Percentiles rank a stretch among this genome's conserved stretches.
These are phyloP conservation scores for Neohortaea acidophila DNA, from an alignment of 495 filamentous ascomycete genomes.

Conservation along the genomic window DNA sequence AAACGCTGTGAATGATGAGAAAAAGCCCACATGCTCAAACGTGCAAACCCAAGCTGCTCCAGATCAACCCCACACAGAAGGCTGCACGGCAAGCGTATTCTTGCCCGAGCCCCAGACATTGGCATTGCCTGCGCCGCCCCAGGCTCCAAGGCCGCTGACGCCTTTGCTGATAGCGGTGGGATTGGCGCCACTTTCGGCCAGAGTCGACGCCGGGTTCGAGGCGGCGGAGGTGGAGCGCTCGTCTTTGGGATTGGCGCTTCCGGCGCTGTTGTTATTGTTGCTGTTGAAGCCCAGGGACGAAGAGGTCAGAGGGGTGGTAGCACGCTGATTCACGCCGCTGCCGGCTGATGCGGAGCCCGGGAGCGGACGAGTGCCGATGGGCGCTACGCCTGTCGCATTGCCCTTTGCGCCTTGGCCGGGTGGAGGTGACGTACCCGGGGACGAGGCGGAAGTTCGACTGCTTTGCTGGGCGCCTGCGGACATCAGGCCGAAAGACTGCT, in stretches of 20 bases:
- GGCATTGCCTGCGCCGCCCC: slow-evolving; percentile 24
- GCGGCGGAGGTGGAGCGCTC: slow-evolving; percentile 48
- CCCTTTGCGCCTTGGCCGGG: slow-evolving; percentile 33
- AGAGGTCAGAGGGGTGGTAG: slow-evolving; percentile 66
- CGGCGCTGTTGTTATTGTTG: slow-evolving; percentile 29
- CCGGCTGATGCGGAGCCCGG: slow-evolving; percentile 41
- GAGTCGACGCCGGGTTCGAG: slow-evolving; percentile 39
- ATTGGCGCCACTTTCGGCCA: no score
- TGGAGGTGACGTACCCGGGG: slow-evolving; percentile 76
- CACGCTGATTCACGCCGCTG: slow-evolving; percentile 62
- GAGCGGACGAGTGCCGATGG: slow-evolving; percentile 79
- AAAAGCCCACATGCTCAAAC: background rate
- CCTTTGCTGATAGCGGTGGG: slow-evolving; percentile 23
- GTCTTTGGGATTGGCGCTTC: slow-evolving; percentile 19
- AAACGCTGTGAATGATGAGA: background rate
- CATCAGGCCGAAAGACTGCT: slow-evolving; percentile 48
- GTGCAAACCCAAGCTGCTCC: no score
- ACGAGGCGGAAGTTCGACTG: slow-evolving; percentile 75
- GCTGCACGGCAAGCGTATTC: slow-evolving; percentile 27
- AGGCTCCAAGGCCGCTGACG: slow-evolving; percentile 18
- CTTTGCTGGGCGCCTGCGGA: slow-evolving; percentile 57
- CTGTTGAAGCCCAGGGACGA: slow-evolving; percentile 73
- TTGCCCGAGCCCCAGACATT: slow-evolving; percentile 25
- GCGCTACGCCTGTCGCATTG: slow-evolving; percentile 56
- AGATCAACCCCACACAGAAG: slow-evolving; percentile 32